phyloP scores from a whole-genome alignment of 495 filamentous ascomycete genomes.

The Podospora fimiseda region DNA sequence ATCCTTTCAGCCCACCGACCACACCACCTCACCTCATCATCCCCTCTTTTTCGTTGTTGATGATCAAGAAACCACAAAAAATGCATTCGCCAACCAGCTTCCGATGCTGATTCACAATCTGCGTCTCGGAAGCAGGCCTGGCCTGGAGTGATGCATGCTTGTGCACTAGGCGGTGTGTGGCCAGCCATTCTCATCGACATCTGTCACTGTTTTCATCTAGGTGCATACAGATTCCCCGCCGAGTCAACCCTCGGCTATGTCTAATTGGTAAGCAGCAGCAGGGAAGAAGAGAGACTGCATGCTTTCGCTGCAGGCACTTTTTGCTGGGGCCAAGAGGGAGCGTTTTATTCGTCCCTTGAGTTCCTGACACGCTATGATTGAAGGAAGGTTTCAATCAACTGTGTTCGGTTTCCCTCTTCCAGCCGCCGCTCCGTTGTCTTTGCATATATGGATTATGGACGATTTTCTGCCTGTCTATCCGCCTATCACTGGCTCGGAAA shows the following conservation, averaged over 20 bases:
- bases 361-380: not conserved
- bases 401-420: slow-evolving; percentile 2
- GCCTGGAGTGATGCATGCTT: not conserved
- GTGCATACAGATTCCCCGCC: slow-evolving; percentile 3
- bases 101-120: slow-evolving; percentile 11
- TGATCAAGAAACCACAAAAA: too few species aligned
- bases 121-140: slow-evolving; percentile 3
- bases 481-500: slow-evolving; percentile 1
- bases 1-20: not conserved
- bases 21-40: too few species aligned
- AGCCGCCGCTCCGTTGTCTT: not conserved
- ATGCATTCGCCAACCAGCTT: slow-evolving; percentile 8
- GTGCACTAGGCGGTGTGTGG: slow-evolving; percentile 2
- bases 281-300: not conserved
- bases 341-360: slow-evolving; percentile 5
- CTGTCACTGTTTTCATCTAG: not conserved
- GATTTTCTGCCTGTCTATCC: not conserved
- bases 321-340: not conserved
- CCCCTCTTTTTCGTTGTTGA: too few species aligned
- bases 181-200: slow-evolving; percentile 1
- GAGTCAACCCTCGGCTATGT: not conserved
- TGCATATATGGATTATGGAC: not conserved
- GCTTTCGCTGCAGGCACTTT: not conserved
- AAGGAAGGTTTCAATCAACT: not conserved
- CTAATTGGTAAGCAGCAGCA: not conserved